These are phyloP conservation scores for Aspergillus sp. DNA, from an alignment of 2,329 filamentous ascomycete species.

Conservation along the genomic window DNA sequence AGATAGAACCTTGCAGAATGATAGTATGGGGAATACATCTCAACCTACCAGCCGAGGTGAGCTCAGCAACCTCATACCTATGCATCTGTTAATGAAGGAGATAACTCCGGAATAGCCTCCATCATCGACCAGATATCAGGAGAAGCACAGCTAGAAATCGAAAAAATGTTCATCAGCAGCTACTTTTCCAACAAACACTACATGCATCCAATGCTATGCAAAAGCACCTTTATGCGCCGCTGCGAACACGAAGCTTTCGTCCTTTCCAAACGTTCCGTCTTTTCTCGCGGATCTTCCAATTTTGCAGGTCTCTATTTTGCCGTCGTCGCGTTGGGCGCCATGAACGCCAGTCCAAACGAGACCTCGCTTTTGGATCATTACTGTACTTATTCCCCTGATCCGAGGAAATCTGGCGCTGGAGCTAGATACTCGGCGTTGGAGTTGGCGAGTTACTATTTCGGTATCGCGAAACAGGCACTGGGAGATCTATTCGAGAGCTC, in stretches of 20 bases:
- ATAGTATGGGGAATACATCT: not conserved
- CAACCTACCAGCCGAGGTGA: not conserved
- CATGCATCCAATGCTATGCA: slow-evolving; percentile 19
- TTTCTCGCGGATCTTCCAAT: slow-evolving; percentile 6
- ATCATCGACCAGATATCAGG: slow-evolving; percentile 4
- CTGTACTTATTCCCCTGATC: slow-evolving; percentile 4
- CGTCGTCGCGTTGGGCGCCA: slow-evolving; percentile 23
- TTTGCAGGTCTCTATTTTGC: slow-evolving; percentile 24
- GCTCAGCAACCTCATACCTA: not conserved
- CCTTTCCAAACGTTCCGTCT: slow-evolving; percentile 2
- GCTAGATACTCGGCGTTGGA: slow-evolving; percentile 9
- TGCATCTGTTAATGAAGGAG: not conserved
- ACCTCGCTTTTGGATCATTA: slow-evolving; percentile 17
- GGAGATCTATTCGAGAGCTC: slow-evolving; percentile 26
- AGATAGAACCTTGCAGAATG: not conserved
- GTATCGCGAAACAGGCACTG: slow-evolving; percentile 17
- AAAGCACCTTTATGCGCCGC: slow-evolving; percentile 14
- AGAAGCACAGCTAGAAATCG: slow-evolving; percentile 16
- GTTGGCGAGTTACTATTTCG: slow-evolving; percentile 23
- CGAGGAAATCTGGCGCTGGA: not conserved
- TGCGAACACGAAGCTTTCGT: slow-evolving; percentile 18
- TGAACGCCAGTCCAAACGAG: slow-evolving; percentile 20
- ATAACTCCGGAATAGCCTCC: not conserved
- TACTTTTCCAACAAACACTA: slow-evolving; percentile 24
- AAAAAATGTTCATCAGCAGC: slow-evolving; percentile 21